Evolutionary conservation across 1,139 yeast genomes (phyloP).

Genomic region (Ashbya aceris): DNA sequence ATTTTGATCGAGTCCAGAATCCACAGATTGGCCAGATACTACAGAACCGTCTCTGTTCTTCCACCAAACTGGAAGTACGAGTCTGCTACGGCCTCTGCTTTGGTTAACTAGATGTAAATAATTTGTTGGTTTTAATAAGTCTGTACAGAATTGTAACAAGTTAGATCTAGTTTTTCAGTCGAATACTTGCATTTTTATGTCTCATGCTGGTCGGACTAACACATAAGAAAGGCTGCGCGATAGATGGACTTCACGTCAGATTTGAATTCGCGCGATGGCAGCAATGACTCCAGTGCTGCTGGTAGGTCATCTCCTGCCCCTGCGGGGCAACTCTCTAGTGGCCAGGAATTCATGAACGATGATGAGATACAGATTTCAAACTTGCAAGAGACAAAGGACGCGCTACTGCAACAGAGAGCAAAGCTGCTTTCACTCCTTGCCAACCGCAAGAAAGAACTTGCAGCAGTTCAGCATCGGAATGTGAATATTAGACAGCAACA

Average conservation of each 20-base stretch:
- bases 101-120: constrained; percentile 67
- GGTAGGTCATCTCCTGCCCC: not conserved
- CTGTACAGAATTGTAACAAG: not conserved
- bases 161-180: not conserved
- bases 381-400: constrained; percentile 5
- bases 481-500: not conserved
- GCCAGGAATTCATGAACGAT: constrained; percentile 3
- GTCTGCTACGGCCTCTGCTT: constrained; percentile 99
- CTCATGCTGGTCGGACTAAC: no score
- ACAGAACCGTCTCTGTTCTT: constrained; percentile 97
- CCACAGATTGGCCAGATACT: constrained; percentile 99
- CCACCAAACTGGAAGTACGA: constrained; percentile 99
- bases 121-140: constrained; percentile 1
- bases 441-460: not conserved
- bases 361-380: constrained; percentile 5
- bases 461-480: not conserved
- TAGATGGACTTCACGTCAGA: constrained; percentile 2
- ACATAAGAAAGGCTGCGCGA: not conserved
- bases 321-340: not conserved
- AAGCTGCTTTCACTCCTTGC: constrained; percentile 3
- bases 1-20: constrained; percentile 99
- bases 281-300: not conserved
- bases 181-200: no score
- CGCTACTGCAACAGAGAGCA: constrained; percentile 3
- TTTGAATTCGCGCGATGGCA: not conserved